Evolutionary conservation across 352 stramenopile genomes (phyloP), one percentile per base, ranked within the genome.

Genomic region (Globisporangium heterothallicum): DNA sequence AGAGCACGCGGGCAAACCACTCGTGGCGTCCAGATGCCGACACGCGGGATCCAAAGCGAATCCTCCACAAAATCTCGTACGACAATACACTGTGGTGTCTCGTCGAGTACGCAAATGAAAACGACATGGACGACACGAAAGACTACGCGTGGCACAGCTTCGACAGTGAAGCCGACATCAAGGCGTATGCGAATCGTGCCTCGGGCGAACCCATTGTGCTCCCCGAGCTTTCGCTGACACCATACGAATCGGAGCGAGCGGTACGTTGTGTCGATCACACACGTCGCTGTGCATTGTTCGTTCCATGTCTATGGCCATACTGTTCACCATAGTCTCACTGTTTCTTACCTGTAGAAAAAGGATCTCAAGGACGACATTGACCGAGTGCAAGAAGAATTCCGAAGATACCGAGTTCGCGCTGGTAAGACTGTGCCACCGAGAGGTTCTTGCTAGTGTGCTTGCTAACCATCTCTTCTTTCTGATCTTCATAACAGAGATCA

Each of bases 341-440:
- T 36, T 53, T 32, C 16, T 27, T 21, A 26, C 9, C 34, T 19
- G 64, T 64, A 94, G 83, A 84, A 87, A 72, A 86, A 87, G 56
- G 73, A 78, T 16, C 49, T 94, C 24, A 89, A 88, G 40, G 72
- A 87, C 36, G 84, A 94, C 45, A 74, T 94, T 29, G 79, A 90
- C 35, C 79, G 77, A 4, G 84, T 94, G 0, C 81, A 94, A 45
- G 84, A 94, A 67, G 84, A 94, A 49, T 94, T 94, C 34, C 79
- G 84, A 19, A 78, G 84, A 26, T 94, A 94, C 64, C 84, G 84
- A 21, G 81, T 94, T 46, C 78, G 84, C 26, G 81, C 84, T 43
- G 75, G 75, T 86, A 51, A 4, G 56, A 27, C 18, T 21, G 7
- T 25, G 40, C 18, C 40, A 27, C 22, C 4, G 36, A 6, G 2